Conservation (phyloP, 305 asterid genomes). For the Fraxinus sp. region DNA sequence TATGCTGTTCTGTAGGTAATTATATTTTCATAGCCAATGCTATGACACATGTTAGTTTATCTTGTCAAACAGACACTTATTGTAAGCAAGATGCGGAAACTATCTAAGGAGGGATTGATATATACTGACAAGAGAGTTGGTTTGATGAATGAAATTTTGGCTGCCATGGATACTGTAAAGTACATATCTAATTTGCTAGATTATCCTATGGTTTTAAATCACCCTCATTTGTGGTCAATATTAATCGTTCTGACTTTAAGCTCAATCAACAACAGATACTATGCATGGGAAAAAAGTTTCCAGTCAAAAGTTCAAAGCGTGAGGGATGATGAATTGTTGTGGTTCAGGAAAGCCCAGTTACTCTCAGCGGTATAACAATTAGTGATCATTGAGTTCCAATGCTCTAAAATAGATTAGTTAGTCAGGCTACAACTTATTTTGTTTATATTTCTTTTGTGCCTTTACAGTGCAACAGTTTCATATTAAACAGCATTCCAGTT, state of each 20-base stretch:
- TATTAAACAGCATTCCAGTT: constrained; percentile 88
- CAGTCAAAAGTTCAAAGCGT: constrained; percentile 61
- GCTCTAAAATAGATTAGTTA: neutral
- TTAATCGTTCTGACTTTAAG: constrained; percentile 22
- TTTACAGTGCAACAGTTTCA: constrained; percentile 80
- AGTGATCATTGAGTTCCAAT: neutral
- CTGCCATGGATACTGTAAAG: constrained; percentile 98
- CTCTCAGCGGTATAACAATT: constrained; percentile 69
- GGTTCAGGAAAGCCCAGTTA: constrained; percentile 77
- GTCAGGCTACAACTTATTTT: constrained; percentile 18
- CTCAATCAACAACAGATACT: constrained; percentile 50
- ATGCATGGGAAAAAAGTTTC: constrained; percentile 89
- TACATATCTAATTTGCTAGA: constrained; percentile 32
- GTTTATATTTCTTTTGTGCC: constrained; percentile 19
- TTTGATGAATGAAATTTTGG: constrained; percentile 84
- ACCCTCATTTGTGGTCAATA: constrained; percentile 6
- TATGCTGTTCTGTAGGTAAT: neutral
- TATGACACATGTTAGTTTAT: constrained; percentile 19
- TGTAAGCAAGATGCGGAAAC: constrained; percentile 74
- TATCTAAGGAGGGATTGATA: constrained; percentile 77
- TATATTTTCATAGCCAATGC: neutral
- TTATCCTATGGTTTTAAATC: constrained; percentile 4
- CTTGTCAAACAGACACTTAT: constrained; percentile 64
- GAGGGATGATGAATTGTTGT: constrained; percentile 71
- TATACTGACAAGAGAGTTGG: constrained; percentile 96